Evolutionary conservation across 257 asterid species (phyloP), one percentile per base, ranked within the genome.

Genomic region (Rhazya stricta): DNA sequence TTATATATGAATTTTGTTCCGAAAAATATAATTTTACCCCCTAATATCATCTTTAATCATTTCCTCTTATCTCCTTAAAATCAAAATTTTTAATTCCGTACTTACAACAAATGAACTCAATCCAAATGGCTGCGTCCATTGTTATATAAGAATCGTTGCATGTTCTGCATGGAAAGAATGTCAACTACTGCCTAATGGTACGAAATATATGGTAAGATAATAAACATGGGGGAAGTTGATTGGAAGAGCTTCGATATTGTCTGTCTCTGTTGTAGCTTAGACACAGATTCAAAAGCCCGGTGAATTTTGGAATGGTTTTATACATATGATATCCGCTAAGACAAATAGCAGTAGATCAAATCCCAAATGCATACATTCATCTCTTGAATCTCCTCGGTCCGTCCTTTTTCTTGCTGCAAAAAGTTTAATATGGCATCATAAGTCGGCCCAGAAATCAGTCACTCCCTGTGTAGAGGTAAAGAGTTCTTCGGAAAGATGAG

Each of bases 341-440:
- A 19, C 3, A 23, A 15, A 13, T 25, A 16, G 57, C 57, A 42
- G 21, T 36, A 32, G 62, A 19, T 25, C 29, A 46, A 36, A 43
- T 48, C 29, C 67, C 67, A 62, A 53, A 27, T 41, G 16, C 74
- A 45, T n/a, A n/a, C 12, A 1, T 62, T 81, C 70, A 80, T 36
- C 68, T 67, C 82, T 74, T 79, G 46, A 61, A 67, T 75, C 61
- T 77, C 80, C 41, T 63, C 30, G 74, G 32, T 29, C 82, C 74
- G 32, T 81, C 68, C 75, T 81, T 83, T 48, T 81, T 76, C 75
- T 74, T 86, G 80, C 90, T 83, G 89, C 63, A 81, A 76, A 69
- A 39, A 8, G 36, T 48, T 41, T 74, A 54, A 53, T 34, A 57
- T 41, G 15, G 51, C 29, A 58, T 66, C 30, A 42, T 19, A 29